Conservation (phyloP, 2,329 filamentous ascomycete species). For the Pseudocercospora pini-densiflorae region DNA sequence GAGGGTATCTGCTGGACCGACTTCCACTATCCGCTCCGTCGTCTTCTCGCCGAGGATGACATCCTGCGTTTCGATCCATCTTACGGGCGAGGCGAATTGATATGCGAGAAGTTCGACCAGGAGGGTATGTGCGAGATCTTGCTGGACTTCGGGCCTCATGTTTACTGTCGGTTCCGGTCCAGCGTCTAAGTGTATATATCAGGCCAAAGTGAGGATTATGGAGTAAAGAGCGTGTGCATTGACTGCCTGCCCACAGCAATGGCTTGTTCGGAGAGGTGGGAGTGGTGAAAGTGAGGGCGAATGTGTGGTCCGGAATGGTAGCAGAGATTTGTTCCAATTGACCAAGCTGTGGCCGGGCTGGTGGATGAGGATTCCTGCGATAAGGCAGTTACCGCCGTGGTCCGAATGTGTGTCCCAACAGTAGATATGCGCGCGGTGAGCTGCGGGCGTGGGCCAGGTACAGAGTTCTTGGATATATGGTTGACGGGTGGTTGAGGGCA, state of each 20-base stretch:
- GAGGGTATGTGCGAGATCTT: slow-evolving; percentile 97
- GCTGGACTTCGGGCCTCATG: slow-evolving; percentile 99
- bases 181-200: slow-evolving; percentile 21
- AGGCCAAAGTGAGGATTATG: slow-evolving; percentile 13
- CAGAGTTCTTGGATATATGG: not conserved
- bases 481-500: slow-evolving; percentile 6
- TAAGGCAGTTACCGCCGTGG: not conserved
- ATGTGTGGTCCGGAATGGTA: slow-evolving; percentile 2
- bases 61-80: slow-evolving; percentile 99
- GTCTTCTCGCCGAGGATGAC: slow-evolving; percentile 96
- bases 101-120: slow-evolving; percentile 99
- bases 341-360: not conserved
- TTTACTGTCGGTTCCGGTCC: slow-evolving; percentile 23
- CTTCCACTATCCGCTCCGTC: slow-evolving; percentile 96
- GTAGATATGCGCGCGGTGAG: not conserved
- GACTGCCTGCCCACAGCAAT: slow-evolving; percentile 19
- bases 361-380: not conserved
- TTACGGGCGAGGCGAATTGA: slow-evolving; percentile 96
- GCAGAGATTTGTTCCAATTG: slow-evolving; percentile 18
- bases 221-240: slow-evolving; percentile 28
- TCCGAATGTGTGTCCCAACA: not conserved
- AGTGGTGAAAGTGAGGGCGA: not conserved
- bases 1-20: slow-evolving; percentile 94
- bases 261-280: not conserved
- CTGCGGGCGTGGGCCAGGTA: slow-evolving; percentile 1